Conservation (phyloP, 768 basidiomycete species). For the Mycena kentingensis region DNA sequence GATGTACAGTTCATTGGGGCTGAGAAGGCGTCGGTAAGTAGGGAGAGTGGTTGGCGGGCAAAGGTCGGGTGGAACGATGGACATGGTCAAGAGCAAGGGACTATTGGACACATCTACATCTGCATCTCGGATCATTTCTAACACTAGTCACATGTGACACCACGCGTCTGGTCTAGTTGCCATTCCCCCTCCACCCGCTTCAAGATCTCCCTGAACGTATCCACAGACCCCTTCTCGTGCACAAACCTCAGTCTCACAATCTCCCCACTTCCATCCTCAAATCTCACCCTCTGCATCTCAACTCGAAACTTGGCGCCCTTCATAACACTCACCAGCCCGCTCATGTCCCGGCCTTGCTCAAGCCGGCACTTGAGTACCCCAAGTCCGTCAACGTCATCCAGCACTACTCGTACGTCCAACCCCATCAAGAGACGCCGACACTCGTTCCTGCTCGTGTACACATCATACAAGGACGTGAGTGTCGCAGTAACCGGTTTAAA, state of each 20-base stretch:
- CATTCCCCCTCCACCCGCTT: slow-evolving; percentile 67
- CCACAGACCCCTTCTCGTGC: slow-evolving; percentile 86
- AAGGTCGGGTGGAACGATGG: no score
- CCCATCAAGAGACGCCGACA: slow-evolving; percentile 72
- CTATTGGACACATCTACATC: no score
- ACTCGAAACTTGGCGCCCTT: slow-evolving; percentile 85
- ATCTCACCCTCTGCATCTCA: slow-evolving; percentile 60
- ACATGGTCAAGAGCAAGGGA: no score
- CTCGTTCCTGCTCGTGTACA: slow-evolving; percentile 68
- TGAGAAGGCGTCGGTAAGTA: slow-evolving; percentile 12
- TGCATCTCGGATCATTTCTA: no score
- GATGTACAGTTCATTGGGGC: slow-evolving; percentile 18
- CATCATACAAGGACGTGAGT: slow-evolving; percentile 60
- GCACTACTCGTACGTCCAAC: slow-evolving; percentile 68
- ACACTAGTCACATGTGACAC: no score
- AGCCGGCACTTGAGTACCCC: slow-evolving; percentile 77
- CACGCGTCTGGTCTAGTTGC: slow-evolving; percentile 63
- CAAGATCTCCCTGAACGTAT: slow-evolving; percentile 77
- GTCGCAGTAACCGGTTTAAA: slow-evolving; percentile 67
- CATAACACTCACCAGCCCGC: slow-evolving; percentile 51
- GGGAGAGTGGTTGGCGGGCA: slow-evolving; percentile 8
- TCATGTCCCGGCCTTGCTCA: slow-evolving; percentile 63
- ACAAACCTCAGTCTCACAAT: slow-evolving; percentile 64
- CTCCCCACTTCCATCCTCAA: slow-evolving; percentile 43
- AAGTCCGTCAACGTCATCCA: slow-evolving; percentile 63